Evolutionary conservation across 371 early-diverging fungal species (phyloP).

Genomic region (Quaeritorhiza haematococci): DNA sequence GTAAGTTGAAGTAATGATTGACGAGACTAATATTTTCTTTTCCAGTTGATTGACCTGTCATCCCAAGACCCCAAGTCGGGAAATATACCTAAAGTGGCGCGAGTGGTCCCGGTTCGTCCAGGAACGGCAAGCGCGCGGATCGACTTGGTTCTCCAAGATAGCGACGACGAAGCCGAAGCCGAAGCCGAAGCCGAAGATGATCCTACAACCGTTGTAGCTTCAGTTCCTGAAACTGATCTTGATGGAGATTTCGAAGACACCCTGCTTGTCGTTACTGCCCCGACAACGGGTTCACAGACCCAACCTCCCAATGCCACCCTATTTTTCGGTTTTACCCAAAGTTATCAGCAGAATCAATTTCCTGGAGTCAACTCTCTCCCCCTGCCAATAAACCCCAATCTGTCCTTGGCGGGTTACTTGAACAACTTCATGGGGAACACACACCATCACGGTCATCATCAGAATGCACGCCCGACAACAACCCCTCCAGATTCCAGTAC

Average conservation of each 20-base stretch:
- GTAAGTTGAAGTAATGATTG: conserved; percentile 5
- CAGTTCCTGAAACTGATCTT: background rate
- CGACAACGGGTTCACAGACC: too few species aligned
- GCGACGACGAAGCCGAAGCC: background rate
- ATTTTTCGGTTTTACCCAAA: background rate
- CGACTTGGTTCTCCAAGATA: background rate
- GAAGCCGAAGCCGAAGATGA: background rate
- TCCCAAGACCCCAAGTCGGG: conserved; percentile 1
- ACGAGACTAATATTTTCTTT: conserved; percentile 24
- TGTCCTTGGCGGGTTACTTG: background rate
- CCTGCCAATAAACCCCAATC: too few species aligned
- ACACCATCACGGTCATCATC: conserved; percentile 4
- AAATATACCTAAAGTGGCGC: conserved; percentile 5
- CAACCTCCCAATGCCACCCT: background rate
- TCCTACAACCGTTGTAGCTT: background rate
- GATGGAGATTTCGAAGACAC: background rate
- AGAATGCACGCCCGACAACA: conserved; percentile 1
- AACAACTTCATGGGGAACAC: background rate
- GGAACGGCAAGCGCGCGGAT: background rate
- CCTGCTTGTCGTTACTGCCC: too few species aligned
- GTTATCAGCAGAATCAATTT: too few species aligned
- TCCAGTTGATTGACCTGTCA: conserved; percentile 7
- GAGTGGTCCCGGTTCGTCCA: background rate
- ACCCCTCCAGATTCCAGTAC: background rate
- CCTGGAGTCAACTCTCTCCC: too few species aligned